Percentiles rank a stretch among this genome's conserved stretches.
phyloP scores from a whole-genome alignment of 768 basidiomycete genomes.

The Asterophora parasitica region DNA sequence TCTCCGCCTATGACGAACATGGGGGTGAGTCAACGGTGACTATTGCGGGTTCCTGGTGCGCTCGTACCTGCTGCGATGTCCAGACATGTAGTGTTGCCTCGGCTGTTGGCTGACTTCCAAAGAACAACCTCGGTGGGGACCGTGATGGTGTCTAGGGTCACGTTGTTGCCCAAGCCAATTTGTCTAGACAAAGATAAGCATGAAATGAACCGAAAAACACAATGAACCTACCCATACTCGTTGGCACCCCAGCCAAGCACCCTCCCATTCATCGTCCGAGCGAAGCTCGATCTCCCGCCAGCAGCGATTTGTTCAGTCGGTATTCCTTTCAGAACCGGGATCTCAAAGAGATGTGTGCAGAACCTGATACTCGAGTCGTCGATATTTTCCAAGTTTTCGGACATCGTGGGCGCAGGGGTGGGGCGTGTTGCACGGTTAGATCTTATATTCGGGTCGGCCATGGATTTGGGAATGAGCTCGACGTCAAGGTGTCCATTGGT shows the following conservation, averaged over 20 bases:
- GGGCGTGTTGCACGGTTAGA: slow-evolving; percentile 37
- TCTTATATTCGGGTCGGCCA: slow-evolving; percentile 46
- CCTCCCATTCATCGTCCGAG: slow-evolving; percentile 57
- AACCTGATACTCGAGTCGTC: slow-evolving; percentile 51
- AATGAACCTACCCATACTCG: slow-evolving; percentile 60
- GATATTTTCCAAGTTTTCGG: slow-evolving; percentile 27
- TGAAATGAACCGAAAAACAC: neutral
- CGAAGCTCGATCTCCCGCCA: slow-evolving; percentile 70
- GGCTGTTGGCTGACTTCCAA: slow-evolving; percentile 47
- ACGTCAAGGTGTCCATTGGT: slow-evolving; percentile 35
- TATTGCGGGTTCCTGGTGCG: neutral
- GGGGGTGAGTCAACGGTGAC: neutral
- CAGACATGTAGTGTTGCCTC: slow-evolving; percentile 55
- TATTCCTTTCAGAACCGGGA: slow-evolving; percentile 66
- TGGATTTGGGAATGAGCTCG: slow-evolving; percentile 54
- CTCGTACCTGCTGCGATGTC: slow-evolving; percentile 58
- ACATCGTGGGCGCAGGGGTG: slow-evolving; percentile 21
- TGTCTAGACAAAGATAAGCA: slow-evolving; percentile 45
- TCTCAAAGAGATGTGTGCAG: slow-evolving; percentile 67
- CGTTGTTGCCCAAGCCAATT: slow-evolving; percentile 67
- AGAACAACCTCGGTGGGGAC: slow-evolving; percentile 84
- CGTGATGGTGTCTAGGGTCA: slow-evolving; percentile 63
- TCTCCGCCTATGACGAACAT: slow-evolving; percentile 53
- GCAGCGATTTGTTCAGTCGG: slow-evolving; percentile 66
- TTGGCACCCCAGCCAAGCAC: slow-evolving; percentile 92